Base-by-base conservation (phyloP, 148 eudicot species). In the Pharnaceum exiguum region DNA sequence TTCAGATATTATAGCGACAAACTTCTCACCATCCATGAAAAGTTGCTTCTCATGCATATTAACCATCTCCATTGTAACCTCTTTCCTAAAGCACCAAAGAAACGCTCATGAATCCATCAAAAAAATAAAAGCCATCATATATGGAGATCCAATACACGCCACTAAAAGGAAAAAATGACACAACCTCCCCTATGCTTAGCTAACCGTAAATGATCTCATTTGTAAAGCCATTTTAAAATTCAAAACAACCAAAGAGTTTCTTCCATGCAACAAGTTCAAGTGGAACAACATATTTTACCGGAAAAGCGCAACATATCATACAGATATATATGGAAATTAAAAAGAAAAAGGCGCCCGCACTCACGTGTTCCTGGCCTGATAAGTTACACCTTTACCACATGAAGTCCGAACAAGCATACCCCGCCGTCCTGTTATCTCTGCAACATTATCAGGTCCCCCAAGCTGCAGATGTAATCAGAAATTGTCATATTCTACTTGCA, bases 401-500 rank as follows among this genome's bases (percentile, higher is more conserved):
- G 98, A 73, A 60, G 94, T 76, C 73, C 95, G 78, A 51, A 93
- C 90, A 60, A 93, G 82, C 98, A 88, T 93, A 59, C 96, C 90
- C 53, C 85, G 77, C 65, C 98, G 75, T 67, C 98, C 98, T 5
- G 98, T 93, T 29, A 93, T 85, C 79, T 93, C 98, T 32, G 98
- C 95, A 62, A 93, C 98, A 64, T 88, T 83, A 68, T 78, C 96
- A 47, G 98, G 96, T 49, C 98, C 98, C 55, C 98, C 98, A 61
- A 93, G 91, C 98, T 93, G 91, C 72, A 69, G 36, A 67, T 54
- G 26, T 30, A 50, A 21, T 54, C 26, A 42, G 29, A 38, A 70
- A 23, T 17, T 9, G 31, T 40, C 30, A 63, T 33, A 33, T 26
- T 29, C 49, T n/a, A 22, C 16, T 16, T 0, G 25, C 28, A 61